These are phyloP conservation scores for Zasmidium angulare DNA, from an alignment of 2,329 filamentous ascomycete species.

Conservation along the genomic window DNA sequence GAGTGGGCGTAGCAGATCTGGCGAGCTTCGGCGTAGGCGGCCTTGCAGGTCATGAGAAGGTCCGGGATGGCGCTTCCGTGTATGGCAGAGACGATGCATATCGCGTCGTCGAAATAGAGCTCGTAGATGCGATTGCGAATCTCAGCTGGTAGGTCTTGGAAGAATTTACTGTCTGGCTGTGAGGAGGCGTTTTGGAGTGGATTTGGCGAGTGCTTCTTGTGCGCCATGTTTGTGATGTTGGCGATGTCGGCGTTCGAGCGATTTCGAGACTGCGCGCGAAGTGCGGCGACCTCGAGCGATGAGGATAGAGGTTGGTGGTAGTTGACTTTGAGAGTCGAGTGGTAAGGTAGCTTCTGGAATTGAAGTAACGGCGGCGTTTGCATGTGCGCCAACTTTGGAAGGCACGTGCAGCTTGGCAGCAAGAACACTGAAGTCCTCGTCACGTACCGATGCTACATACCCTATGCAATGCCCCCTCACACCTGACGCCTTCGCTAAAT, in stretches of 20 bases:
- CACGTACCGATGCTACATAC: conserved; percentile 4
- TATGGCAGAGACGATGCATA: background rate
- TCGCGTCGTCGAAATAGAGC: background rate
- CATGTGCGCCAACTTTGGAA: background rate
- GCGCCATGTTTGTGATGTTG: background rate
- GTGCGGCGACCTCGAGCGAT: background rate
- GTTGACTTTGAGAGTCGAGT: background rate
- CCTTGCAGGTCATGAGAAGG: background rate
- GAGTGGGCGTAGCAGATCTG: background rate
- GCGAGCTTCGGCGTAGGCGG: background rate
- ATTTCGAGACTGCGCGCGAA: background rate
- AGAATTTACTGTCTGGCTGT: background rate
- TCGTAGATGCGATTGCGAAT: background rate
- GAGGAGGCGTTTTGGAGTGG: background rate
- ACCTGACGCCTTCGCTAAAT: conserved; percentile 22
- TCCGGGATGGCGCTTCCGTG: background rate
- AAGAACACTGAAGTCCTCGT: background rate
- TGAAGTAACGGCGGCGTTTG: background rate
- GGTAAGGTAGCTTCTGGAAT: background rate
- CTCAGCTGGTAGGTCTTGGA: background rate
- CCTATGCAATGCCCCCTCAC: conserved; percentile 7
- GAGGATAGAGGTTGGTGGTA: background rate
- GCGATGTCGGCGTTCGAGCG: background rate
- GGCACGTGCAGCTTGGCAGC: background rate
- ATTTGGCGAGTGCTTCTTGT: background rate